Base-by-base conservation (phyloP, 1,284 basidiomycete genomes). In the Pyrrhoderma noxium region DNA sequence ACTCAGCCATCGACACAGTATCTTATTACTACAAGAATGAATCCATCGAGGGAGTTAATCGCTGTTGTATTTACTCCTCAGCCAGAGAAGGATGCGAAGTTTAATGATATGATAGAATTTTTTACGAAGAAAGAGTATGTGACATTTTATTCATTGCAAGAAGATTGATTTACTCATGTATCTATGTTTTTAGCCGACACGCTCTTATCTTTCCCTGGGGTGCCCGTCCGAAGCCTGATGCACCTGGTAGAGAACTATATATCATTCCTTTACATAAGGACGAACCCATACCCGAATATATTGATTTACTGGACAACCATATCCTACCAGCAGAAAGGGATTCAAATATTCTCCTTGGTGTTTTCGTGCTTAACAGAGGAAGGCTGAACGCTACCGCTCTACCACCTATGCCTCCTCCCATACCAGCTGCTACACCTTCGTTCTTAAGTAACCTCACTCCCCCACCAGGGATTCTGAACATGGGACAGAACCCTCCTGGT, bases 151-250 rank as follows among this genome's bases (percentile, higher is more conserved):
- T 43, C 37, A 45, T n/a, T n/a, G n/a, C n/a, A n/a, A n/a, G n/a
- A n/a, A n/a, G 39, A 23, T 25, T 53, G 16, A 36, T 57, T 47
- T 23, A 48, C 40, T 13, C 38, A 22, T 14, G 22, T n/a, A 9
- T 21, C 40, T 42, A 16, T 19, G 11, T 31, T 51, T 45, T 49
- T 38, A 93, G 90, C 53, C 90, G 92, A 19, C 88, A 93, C 65
- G 91, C 85, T 8, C 73, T 93, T 11, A 79, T 89, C 35, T 89
- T 90, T 57, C 92, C 91, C 9, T 93, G 90, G 83, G 86, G 85
- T 3, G 72, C 70, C 49, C 75, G 75, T 27, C 81, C 81, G 7
- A 82, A 85, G 56, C 86, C 90, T 4, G 67, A 79, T 56, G 76
- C 80, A 55, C 85, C 85, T 16, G 89, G 91, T 25, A 84, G 85